Conservation (phyloP, 2,329 filamentous ascomycete genomes). For the Clonostachys rosea region DNA sequence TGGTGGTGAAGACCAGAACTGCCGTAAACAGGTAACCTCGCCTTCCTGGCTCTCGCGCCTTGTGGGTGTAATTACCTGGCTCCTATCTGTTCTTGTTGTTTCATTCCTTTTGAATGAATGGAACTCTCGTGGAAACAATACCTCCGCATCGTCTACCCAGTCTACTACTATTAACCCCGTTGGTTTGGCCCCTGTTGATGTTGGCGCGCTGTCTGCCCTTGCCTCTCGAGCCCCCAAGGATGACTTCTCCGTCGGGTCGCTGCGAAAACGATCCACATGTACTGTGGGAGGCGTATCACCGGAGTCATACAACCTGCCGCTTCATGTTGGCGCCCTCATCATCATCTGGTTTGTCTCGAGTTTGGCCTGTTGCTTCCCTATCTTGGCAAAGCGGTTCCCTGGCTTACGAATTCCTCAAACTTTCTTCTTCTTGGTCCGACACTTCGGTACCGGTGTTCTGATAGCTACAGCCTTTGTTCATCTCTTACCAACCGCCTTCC, state of each 20-base stretch:
- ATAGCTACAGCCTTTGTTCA: constrained; percentile 78
- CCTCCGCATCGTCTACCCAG: neutral
- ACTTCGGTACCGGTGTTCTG: constrained; percentile 75
- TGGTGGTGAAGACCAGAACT: constrained; percentile 34
- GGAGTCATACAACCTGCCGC: constrained; percentile 45
- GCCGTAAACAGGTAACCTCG: constrained; percentile 20
- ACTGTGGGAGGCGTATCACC: constrained; percentile 18
- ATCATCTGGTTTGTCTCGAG: constrained; percentile 42
- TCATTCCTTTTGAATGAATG: constrained; percentile 18
- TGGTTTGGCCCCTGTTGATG: neutral
- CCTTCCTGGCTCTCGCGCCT: constrained; percentile 19
- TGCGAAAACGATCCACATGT: constrained; percentile 19
- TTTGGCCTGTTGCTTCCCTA: constrained; percentile 45
- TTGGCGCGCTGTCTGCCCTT: constrained; percentile 3
- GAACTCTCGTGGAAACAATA: constrained; percentile 1
- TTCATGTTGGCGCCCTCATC: constrained; percentile 54
- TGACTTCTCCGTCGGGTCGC: neutral
- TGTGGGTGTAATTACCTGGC: constrained; percentile 20
- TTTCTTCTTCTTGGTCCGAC: constrained; percentile 54
- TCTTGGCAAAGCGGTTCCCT: constrained; percentile 47
- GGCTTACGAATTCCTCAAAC: constrained; percentile 46
- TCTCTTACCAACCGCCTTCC: constrained; percentile 62
- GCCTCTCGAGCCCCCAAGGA: neutral
- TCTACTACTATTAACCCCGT: constrained; percentile 1
- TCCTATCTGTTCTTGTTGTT: constrained; percentile 32